Percentiles rank a stretch among this genome's conserved stretches.
Conservation (phyloP, 768 basidiomycete species). For the Tulasnella sp. region DNA sequence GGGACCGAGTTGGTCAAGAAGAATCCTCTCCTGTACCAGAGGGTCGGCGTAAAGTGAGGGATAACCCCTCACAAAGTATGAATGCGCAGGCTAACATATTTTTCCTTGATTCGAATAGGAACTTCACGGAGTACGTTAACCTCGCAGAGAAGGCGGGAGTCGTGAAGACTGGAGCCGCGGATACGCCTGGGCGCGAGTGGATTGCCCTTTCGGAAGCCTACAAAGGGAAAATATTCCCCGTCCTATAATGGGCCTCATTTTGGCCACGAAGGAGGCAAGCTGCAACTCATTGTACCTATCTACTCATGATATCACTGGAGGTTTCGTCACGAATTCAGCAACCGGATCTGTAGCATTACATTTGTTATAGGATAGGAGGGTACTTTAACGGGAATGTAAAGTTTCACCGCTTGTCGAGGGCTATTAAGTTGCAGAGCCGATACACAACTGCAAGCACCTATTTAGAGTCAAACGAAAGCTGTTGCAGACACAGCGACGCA, state of each 20-base stretch:
- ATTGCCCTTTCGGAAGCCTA: constrained; percentile 10
- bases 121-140: constrained; percentile 5
- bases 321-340: background rate
- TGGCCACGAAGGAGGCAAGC: background rate
- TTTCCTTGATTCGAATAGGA: background rate
- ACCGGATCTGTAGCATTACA: too few relatives aligned
- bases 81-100: background rate
- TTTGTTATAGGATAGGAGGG: too few relatives aligned
- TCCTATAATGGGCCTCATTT: background rate
- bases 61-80: too few relatives aligned
- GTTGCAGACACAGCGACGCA: too few relatives aligned
- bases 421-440: too few relatives aligned
- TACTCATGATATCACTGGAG: background rate
- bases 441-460: too few relatives aligned
- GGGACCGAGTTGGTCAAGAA: constrained; percentile 2
- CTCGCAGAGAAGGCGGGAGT: constrained; percentile 15
- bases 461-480: too few relatives aligned
- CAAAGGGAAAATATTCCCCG: constrained; percentile 5
- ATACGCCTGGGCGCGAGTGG: constrained; percentile 9
- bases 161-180: background rate
- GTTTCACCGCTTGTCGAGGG: too few relatives aligned
- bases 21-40: constrained; percentile 10
- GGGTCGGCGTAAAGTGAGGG: constrained; percentile 12
- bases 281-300: background rate
- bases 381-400: too few relatives aligned